phyloP scores from a whole-genome alignment of 345 rosid species.

The Populus simonii region DNA sequence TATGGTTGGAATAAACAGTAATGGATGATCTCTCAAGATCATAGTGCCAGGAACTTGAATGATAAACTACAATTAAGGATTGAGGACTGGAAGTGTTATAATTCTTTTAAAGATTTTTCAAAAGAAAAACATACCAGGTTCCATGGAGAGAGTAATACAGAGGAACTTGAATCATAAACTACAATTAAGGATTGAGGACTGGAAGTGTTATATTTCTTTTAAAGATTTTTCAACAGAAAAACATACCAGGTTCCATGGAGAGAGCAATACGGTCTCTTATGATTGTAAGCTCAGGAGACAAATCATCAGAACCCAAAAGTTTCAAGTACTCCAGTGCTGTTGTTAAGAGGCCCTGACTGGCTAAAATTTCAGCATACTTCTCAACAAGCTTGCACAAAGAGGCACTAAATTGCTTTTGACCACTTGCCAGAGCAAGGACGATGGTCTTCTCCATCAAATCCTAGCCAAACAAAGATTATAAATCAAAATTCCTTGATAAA shows the following conservation, averaged over 20 bases:
- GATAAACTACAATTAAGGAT: not conserved
- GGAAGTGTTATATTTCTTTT: not conserved
- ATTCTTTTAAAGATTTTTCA: not conserved
- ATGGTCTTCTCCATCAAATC: conserved; percentile 99
- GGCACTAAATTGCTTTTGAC: conserved; percentile 85
- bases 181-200: no score
- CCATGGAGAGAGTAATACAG: conserved; percentile 64
- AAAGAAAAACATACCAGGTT: conserved; percentile 53
- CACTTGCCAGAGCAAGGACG: conserved; percentile 90
- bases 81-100: not conserved
- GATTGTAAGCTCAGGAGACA: conserved; percentile 82
- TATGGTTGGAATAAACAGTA: not conserved
- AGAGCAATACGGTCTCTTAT: conserved; percentile 78
- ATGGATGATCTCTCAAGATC: not conserved
- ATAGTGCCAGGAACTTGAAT: not conserved
- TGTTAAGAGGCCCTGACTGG: conserved; percentile 82
- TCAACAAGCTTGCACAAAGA: conserved; percentile 93
- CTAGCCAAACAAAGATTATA: conserved; percentile 37
- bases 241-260: conserved; percentile 68
- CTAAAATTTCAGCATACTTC: conserved; percentile 94
- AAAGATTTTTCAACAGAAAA: not conserved
- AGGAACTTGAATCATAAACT: no score
- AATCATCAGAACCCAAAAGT: conserved; percentile 79
- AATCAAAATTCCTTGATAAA: conserved; percentile 6
- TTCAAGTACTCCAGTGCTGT: conserved; percentile 95